Evolutionary conservation across 1,284 basidiomycete species (phyloP), one percentile per base, ranked within the genome.

Genomic region (Coniophora puteana): DNA sequence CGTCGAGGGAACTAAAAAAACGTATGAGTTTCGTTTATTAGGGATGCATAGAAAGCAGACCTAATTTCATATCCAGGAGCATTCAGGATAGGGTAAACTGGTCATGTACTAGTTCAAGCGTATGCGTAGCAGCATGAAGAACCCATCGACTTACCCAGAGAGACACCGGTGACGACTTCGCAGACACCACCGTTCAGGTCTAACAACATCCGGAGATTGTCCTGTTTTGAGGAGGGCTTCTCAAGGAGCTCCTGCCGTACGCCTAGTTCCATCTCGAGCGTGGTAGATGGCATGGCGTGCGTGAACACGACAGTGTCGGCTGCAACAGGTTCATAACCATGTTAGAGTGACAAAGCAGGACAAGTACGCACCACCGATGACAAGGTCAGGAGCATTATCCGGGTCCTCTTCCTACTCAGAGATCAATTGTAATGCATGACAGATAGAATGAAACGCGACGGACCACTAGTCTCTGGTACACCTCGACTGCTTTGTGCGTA

Each of bases 221-320:
- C 94, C 25, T 72, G 78, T 55, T 88, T 85, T 27, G 79, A 78
- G 0, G 55, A 41, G 0, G 95, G 95, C 62, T 98, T 99, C 63
- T 99, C 95, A 6, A 98, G 69, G 14, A 96, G 76, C 24, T 89
- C 83, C 45, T 85, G 86, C 13, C 66, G 56, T 12, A 59, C 58
- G 12, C 62, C 53, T 11, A 72, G 61, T 26, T 77, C 66, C 14
- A 69, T 67, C 43, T 78, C 68, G 4, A 55, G 54, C 35, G 78
- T 72, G 3, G 76, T 72, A 23, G 74, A 63, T 1, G 80, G 78
- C 42, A 72, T 69, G 11, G 80, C 79, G 44, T 91, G 89, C 14
- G 88, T 89, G 36, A 96, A 68, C 16, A 96, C 91, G 13, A 97
- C 80, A 0, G 93, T 96, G 57, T 97, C 93, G 45, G 93, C 93